Evolutionary conservation across 2,329 filamentous ascomycete species (phyloP).

Genomic region (Purpureocillium takamizusanense): DNA sequence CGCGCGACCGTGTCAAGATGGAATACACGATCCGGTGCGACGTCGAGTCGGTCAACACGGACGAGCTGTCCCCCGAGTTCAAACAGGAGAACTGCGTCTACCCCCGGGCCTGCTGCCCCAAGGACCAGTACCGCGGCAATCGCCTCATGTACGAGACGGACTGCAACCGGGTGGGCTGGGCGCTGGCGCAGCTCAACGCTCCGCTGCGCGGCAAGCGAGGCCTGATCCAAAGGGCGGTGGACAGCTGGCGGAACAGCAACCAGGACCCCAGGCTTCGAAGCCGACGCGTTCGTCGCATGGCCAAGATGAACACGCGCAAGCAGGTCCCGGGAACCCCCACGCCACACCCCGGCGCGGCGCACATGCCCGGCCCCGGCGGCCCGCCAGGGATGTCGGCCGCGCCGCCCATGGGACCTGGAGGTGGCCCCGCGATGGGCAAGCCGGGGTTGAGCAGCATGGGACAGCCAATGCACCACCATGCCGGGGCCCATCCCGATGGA

Average conservation of each 20-base stretch:
- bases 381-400: constrained; percentile 55
- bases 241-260: constrained; percentile 99
- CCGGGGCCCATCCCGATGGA: constrained; percentile 34
- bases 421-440: constrained; percentile 50
- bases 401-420: constrained; percentile 51
- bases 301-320: constrained; percentile 88
- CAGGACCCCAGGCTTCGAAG: constrained; percentile 88
- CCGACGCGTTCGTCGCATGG: constrained; percentile 85
- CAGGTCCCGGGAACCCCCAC: constrained; percentile 50
- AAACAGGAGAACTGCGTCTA: constrained; percentile 99
- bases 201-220: constrained; percentile 87
- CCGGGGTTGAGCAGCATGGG: constrained; percentile 60
- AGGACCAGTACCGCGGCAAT: constrained; percentile 95
- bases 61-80: constrained; percentile 77
- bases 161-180: constrained; percentile 99
- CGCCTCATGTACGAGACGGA: constrained; percentile 94
- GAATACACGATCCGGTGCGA: constrained; percentile 98
- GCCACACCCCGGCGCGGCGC: constrained; percentile 44
- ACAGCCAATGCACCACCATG: constrained; percentile 55
- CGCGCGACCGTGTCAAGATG: constrained; percentile 95
- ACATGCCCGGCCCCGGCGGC: constrained; percentile 60
- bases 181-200: constrained; percentile 84
- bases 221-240: constrained; percentile 91
- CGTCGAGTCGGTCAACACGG: constrained; percentile 91
- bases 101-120: constrained; percentile 85